Conservation (phyloP, 1,139 yeast genomes). For the Sugiyamaella novakii region DNA sequence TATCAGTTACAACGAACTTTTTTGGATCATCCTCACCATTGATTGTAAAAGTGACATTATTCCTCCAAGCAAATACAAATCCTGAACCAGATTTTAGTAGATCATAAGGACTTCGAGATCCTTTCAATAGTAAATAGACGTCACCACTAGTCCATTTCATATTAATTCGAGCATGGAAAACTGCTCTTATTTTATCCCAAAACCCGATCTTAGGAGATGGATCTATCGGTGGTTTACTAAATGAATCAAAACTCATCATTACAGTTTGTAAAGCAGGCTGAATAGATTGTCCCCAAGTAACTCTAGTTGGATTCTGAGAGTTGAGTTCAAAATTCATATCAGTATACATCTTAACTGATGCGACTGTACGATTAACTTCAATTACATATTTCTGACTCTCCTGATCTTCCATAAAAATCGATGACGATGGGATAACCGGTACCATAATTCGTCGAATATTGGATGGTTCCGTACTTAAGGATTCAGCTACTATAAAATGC, state of each 20-base stretch:
- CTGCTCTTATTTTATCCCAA: conserved; percentile 72
- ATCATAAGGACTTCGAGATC: conserved; percentile 75
- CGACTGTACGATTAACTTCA: conserved; percentile 72
- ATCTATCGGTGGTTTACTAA: conserved; percentile 80
- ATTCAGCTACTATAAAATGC: conserved; percentile 60
- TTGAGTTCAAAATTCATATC: conserved; percentile 59
- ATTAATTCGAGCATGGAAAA: conserved; percentile 57
- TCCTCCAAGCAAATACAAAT: conserved; percentile 75
- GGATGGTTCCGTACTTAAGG: conserved; percentile 47
- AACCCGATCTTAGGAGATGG: conserved; percentile 81
- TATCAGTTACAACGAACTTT: conserved; percentile 61
- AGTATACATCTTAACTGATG: conserved; percentile 73
- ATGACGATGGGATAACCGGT: conserved; percentile 57
- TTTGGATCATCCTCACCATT: conserved; percentile 65
- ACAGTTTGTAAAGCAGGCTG: conserved; percentile 84
- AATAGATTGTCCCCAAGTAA: conserved; percentile 85
- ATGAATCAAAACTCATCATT: conserved; percentile 77
- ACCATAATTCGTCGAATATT: conserved; percentile 63
- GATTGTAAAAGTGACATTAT: conserved; percentile 59
- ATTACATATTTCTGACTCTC: conserved; percentile 52
- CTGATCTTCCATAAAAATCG: conserved; percentile 41
- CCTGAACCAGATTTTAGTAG: conserved; percentile 74
- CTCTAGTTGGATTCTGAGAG: conserved; percentile 62
- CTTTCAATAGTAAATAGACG: conserved; percentile 57
- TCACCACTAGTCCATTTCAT: conserved; percentile 55